A percentile compares a stretch with the other conserved stretches of the same genome.
These are phyloP conservation scores for Penicillium sp. DNA, from an alignment of 2,329 filamentous ascomycete species.

Conservation along the genomic window DNA sequence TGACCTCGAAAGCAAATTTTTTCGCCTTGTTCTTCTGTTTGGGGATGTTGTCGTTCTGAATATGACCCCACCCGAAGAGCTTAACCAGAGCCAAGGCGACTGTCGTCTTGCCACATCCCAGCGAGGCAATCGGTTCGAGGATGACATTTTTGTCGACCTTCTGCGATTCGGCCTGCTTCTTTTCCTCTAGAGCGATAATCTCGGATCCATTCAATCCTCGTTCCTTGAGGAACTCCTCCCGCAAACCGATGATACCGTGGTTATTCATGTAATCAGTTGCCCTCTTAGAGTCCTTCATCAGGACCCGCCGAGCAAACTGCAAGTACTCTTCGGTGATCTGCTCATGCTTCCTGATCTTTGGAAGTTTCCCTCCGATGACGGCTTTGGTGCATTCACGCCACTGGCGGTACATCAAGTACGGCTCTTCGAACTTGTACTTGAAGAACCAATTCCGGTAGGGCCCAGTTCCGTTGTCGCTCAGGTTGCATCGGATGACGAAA, in stretches of 20 bases:
- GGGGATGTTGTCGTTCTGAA: slow-evolving; percentile 94
- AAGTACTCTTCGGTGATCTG: slow-evolving; percentile 89
- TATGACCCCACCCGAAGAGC: slow-evolving; percentile 82
- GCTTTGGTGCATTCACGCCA: slow-evolving; percentile 96
- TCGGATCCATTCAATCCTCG: slow-evolving; percentile 81
- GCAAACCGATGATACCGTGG: slow-evolving; percentile 86
- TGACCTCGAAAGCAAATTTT: slow-evolving; percentile 64
- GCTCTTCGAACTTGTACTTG: slow-evolving; percentile 99
- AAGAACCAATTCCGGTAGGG: slow-evolving; percentile 94
- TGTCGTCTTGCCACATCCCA: slow-evolving; percentile 95
- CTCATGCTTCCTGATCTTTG: slow-evolving; percentile 75
- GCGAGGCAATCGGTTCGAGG: slow-evolving; percentile 81
- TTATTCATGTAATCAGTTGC: slow-evolving; percentile 69
- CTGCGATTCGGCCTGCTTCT: slow-evolving; percentile 39
- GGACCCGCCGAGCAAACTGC: slow-evolving; percentile 63
- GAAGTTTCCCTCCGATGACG: slow-evolving; percentile 64
- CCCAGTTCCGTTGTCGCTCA: slow-evolving; percentile 40
- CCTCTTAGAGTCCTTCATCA: slow-evolving; percentile 60
- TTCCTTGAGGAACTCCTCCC: slow-evolving; percentile 75
- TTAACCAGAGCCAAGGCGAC: slow-evolving; percentile 70
- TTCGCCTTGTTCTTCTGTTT: slow-evolving; percentile 65
- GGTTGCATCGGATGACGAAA: slow-evolving; percentile 87
- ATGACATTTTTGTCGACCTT: slow-evolving; percentile 61
- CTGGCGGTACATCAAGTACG: slow-evolving; percentile 96
- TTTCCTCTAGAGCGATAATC: slow-evolving; percentile 62